phyloP scores from a whole-genome alignment of 2,329 filamentous ascomycete genomes.

The Dothideomycetidae sp. region DNA sequence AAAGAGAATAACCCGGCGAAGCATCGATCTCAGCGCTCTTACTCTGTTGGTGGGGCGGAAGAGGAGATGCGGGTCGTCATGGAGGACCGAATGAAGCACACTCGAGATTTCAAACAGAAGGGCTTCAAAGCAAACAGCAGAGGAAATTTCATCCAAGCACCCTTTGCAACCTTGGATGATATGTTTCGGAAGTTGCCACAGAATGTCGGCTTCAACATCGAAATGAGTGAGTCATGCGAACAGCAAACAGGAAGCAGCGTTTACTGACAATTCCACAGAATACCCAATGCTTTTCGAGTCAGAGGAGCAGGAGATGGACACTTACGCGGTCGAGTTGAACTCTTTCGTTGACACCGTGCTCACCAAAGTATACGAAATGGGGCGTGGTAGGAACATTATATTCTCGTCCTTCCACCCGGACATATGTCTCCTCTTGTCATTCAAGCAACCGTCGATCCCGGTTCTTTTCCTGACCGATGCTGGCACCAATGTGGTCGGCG shows the following conservation, averaged over 20 bases:
- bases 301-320: conserved; percentile 92
- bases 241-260: not conserved
- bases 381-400: conserved; percentile 74
- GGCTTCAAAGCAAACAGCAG: conserved; percentile 93
- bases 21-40: conserved; percentile 36
- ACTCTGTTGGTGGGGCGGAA: conserved; percentile 44
- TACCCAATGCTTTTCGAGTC: conserved; percentile 96
- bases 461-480: conserved; percentile 90
- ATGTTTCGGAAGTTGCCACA: conserved; percentile 75
- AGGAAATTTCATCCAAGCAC: conserved; percentile 87
- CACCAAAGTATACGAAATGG: conserved; percentile 74
- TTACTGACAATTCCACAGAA: conserved; percentile 33
- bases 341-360: conserved; percentile 92
- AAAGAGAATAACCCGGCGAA: conserved; percentile 7
- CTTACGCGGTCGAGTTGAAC: conserved; percentile 89
- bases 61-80: conserved; percentile 35
- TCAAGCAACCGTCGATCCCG: conserved; percentile 94
- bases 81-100: conserved; percentile 91
- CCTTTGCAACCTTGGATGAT: conserved; percentile 89
- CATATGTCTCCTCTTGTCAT: conserved; percentile 81
- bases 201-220: conserved; percentile 88
- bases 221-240: conserved; percentile 51
- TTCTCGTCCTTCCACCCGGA: conserved; percentile 98
- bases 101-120: conserved; percentile 82
- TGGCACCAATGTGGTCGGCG: conserved; percentile 65